A percentile compares a stretch with the other conserved stretches of the same genome.
Evolutionary conservation across 202 grass and related monocot genomes (phyloP).

Genomic region (Elaeis oleifera): DNA sequence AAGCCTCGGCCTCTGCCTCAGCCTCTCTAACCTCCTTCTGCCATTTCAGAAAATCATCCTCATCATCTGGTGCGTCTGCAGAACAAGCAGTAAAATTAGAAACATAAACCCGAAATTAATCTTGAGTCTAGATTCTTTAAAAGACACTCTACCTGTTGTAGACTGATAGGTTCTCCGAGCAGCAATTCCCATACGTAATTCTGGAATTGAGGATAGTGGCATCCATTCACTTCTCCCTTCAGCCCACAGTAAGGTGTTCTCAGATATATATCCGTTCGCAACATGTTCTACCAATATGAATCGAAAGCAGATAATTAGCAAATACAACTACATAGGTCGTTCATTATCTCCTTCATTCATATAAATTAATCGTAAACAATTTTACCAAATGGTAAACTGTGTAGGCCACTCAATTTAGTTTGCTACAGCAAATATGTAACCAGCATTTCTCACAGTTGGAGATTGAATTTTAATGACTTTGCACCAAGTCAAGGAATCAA

Average conservation of each 20-base stretch:
- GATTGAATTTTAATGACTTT: no score
- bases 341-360: not conserved
- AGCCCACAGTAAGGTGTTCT: slow-evolving; percentile 69
- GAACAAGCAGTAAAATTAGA: slow-evolving; percentile 14
- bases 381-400: not conserved
- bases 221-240: slow-evolving; percentile 73
- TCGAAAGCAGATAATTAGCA: not conserved
- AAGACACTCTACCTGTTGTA: slow-evolving; percentile 29
- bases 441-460: no score
- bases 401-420: no score
- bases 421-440: no score
- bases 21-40: slow-evolving; percentile 68
- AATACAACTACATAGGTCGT: not conserved
- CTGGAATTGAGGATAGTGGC: slow-evolving; percentile 51
- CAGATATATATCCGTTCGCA: slow-evolving; percentile 60
- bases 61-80: slow-evolving; percentile 29
- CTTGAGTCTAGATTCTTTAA: slow-evolving; percentile 7
- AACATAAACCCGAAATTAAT: not conserved
- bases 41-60: slow-evolving; percentile 75
- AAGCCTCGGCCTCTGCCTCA: slow-evolving; percentile 33
- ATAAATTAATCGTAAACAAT: not conserved
- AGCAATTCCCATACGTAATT: slow-evolving; percentile 27
- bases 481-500: no score
- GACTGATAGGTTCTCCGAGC: slow-evolving; percentile 19
- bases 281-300: slow-evolving; percentile 50